Percentiles rank a stretch among this genome's conserved stretches.
phyloP scores from a whole-genome alignment of 1,284 basidiomycete genomes.

The Farysia itapuensis region DNA sequence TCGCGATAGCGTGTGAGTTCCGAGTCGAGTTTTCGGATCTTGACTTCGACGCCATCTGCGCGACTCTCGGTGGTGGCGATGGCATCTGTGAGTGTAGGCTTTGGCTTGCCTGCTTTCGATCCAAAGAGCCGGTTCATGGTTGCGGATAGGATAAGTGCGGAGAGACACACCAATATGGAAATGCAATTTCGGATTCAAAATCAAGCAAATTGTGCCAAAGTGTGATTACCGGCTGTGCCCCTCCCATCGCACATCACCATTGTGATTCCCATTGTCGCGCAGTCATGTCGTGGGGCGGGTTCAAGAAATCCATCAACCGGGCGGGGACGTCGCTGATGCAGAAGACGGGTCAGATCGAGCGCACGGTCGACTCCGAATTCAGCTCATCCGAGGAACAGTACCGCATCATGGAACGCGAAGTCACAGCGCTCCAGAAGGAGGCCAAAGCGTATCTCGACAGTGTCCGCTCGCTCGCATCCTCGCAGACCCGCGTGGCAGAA shows the following conservation, averaged over 20 bases:
- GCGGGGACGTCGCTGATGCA: constrained; percentile 79
- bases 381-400: constrained; percentile 88
- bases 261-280: too few species aligned
- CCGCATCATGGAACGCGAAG: constrained; percentile 70
- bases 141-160: too few species aligned
- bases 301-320: constrained; percentile 91
- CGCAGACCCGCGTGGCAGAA: constrained; percentile 91
- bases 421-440: constrained; percentile 81
- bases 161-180: too few species aligned
- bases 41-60: constrained; percentile 89
- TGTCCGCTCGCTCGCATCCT: constrained; percentile 81
- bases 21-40: constrained; percentile 92
- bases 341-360: constrained; percentile 89
- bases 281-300: constrained; percentile 63
- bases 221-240: too few species aligned
- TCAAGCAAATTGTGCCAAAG: not conserved
- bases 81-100: constrained; percentile 84
- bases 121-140: constrained; percentile 63
- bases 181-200: not conserved
- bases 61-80: constrained; percentile 89
- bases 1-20: constrained; percentile 91
- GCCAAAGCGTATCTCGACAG: constrained; percentile 93
- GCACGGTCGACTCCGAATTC: constrained; percentile 91
- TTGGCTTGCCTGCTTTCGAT: constrained; percentile 64
- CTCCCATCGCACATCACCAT: not conserved